phyloP scores from a whole-genome alignment of 1,284 basidiomycete species.

The Malassezia restricta region DNA sequence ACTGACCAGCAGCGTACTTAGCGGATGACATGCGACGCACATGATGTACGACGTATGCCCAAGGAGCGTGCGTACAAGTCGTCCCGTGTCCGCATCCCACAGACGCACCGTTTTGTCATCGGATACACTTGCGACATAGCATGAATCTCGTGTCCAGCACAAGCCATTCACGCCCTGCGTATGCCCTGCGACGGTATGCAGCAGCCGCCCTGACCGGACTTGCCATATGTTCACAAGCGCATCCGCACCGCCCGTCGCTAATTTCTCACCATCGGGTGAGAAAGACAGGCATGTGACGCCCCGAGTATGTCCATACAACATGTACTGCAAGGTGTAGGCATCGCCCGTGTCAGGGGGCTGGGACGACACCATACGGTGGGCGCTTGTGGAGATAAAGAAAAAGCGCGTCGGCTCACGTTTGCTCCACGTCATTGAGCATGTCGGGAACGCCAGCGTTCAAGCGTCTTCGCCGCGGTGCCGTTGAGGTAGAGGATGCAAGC shows the following conservation, averaged over 20 bases:
- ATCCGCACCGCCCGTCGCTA: constrained; percentile 47
- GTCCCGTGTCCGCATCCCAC: constrained; percentile 20
- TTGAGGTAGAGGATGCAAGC: constrained; percentile 31
- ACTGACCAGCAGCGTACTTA: constrained; percentile 74
- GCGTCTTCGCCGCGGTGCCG: constrained; percentile 21
- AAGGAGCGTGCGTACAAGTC: constrained; percentile 47
- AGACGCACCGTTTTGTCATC: constrained; percentile 31
- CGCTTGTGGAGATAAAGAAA: background rate
- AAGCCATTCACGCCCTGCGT: constrained; percentile 31
- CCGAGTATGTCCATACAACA: constrained; percentile 48
- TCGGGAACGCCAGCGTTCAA: constrained; percentile 3
- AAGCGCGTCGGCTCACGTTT: background rate
- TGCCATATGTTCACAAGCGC: constrained; percentile 41
- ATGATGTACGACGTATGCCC: constrained; percentile 91
- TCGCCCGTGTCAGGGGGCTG: background rate
- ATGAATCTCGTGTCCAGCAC: constrained; percentile 29
- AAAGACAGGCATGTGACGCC: constrained; percentile 49
- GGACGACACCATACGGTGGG: background rate
- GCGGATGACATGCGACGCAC: constrained; percentile 77
- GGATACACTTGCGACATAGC: constrained; percentile 32
- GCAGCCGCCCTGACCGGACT: constrained; percentile 18
- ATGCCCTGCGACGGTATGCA: constrained; percentile 21
- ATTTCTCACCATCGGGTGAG: constrained; percentile 47
- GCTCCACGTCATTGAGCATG: background rate
- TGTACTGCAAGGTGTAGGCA: constrained; percentile 36